phyloP scores from a whole-genome alignment of 2,329 filamentous ascomycete species.

The Alternaria incomplexa region DNA sequence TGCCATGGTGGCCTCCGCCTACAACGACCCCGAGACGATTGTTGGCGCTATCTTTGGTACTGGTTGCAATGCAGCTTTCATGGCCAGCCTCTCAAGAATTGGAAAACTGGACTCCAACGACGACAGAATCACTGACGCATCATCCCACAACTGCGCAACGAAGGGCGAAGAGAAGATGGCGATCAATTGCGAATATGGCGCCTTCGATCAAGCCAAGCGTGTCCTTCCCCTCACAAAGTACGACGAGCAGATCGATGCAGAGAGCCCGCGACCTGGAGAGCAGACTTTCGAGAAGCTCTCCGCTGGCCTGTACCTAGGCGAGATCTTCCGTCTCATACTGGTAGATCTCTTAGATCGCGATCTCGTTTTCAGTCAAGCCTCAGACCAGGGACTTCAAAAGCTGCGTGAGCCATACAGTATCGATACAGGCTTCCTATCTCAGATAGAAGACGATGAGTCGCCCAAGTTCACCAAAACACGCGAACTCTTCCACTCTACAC shows the following conservation, averaged over 20 bases:
- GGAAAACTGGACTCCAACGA: conserved; percentile 67
- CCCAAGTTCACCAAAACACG: conserved; percentile 24
- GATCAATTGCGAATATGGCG: conserved; percentile 98
- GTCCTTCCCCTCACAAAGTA: conserved; percentile 83
- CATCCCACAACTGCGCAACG: not conserved
- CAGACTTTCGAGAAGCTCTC: conserved; percentile 56
- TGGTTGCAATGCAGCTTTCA: conserved; percentile 92
- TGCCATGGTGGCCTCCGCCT: conserved; percentile 86
- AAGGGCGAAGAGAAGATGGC: conserved; percentile 64
- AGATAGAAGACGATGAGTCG: conserved; percentile 71
- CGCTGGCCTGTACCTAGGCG: conserved; percentile 54
- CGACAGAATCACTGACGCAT: not conserved
- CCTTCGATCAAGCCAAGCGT: conserved; percentile 92
- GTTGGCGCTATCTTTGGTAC: conserved; percentile 95
- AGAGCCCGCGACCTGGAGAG: conserved; percentile 54
- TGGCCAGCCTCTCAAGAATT: conserved; percentile 82
- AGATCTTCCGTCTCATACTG: conserved; percentile 54
- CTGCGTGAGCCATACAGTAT: conserved; percentile 82
- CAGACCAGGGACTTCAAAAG: conserved; percentile 55
- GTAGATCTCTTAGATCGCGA: conserved; percentile 68
- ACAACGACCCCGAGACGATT: conserved; percentile 82
- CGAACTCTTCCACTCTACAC: conserved; percentile 25
- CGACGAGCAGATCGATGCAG: conserved; percentile 52
- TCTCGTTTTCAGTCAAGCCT: conserved; percentile 70
- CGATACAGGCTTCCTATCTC: conserved; percentile 87